phyloP scores from a whole-genome alignment of 225 moss, liverwort and hornwort genomes.

The Thuidium tamariscinum region DNA sequence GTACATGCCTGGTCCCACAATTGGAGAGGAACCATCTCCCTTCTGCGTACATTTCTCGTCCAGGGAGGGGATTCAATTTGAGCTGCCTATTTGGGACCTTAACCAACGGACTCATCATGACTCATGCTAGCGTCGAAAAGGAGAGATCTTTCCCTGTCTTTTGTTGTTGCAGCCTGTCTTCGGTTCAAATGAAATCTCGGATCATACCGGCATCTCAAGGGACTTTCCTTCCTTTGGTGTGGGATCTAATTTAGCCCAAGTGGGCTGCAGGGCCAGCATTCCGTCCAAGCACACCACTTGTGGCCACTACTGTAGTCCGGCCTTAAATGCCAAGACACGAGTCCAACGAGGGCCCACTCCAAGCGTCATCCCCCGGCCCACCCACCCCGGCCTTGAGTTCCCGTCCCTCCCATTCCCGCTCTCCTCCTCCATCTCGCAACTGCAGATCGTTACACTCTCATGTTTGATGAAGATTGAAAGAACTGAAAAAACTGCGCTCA shows the following conservation, averaged over 20 bases:
- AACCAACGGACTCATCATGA: background rate
- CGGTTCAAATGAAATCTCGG: background rate
- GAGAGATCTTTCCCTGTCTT: background rate
- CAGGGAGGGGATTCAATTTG: background rate
- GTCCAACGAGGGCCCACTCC: background rate
- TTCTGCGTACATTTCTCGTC: background rate
- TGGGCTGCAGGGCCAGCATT: background rate
- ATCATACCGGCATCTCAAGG: background rate
- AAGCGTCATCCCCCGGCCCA: too few species aligned
- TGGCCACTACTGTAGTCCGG: background rate
- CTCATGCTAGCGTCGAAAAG: background rate
- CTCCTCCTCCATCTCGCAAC: too few species aligned
- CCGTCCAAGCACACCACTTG: background rate
- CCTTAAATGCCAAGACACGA: background rate
- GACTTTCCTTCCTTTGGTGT: background rate
- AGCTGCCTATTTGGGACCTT: background rate
- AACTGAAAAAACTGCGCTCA: too few species aligned
- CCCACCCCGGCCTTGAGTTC: too few species aligned
- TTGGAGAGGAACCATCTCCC: background rate
- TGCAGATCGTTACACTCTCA: too few species aligned
- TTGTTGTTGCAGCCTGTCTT: too few species aligned
- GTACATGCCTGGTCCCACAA: background rate
- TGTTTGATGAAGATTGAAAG: too few species aligned
- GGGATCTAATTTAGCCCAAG: background rate
- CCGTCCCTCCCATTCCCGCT: too few species aligned